A percentile compares a stretch with the other conserved stretches of the same genome.
Evolutionary conservation across 163 green algal species (phyloP).

Genomic region (Chlamydomonas reinhardtii): DNA sequence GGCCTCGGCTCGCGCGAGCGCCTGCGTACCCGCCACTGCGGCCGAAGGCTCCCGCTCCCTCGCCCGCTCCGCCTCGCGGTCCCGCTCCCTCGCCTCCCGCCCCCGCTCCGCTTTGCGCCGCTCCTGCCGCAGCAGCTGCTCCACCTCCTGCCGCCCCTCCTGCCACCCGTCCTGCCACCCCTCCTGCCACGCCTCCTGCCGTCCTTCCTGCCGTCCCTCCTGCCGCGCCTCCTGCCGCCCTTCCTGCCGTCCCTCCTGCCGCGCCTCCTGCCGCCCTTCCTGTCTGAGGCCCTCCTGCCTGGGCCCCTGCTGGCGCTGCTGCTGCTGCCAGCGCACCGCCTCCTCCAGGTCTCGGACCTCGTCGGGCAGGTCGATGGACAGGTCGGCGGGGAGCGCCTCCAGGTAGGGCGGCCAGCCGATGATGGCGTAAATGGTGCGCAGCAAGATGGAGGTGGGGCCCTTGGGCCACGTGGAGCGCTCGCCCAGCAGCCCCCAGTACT

Average conservation of each 20-base stretch:
- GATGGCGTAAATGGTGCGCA: constrained; percentile 62
- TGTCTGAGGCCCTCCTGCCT: not conserved
- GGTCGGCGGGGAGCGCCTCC: constrained; percentile 26
- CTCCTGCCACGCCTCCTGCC: not conserved
- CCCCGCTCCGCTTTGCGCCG: not conserved
- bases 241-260: not conserved
- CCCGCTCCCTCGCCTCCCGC: not conserved
- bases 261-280: not conserved
- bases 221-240: not conserved
- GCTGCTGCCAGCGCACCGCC: not conserved
- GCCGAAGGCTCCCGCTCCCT: not conserved
- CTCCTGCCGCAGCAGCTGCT: not conserved
- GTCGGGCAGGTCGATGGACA: constrained; percentile 35
- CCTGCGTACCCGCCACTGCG: not conserved
- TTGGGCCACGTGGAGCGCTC: constrained; percentile 69
- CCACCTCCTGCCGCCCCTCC: not conserved
- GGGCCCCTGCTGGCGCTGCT: not conserved
- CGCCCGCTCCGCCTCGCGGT: not conserved
- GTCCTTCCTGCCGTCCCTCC: not conserved
- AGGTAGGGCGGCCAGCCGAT: constrained; percentile 40
- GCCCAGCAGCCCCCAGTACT: constrained; percentile 76
- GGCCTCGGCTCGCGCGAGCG: not conserved
- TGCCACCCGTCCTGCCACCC: not conserved
- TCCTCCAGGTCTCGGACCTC: constrained; percentile 15
- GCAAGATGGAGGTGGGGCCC: constrained; percentile 62